These are phyloP conservation scores for Sordariomycetes sp. DNA, from an alignment of 2,329 filamentous ascomycete species.

Conservation along the genomic window DNA sequence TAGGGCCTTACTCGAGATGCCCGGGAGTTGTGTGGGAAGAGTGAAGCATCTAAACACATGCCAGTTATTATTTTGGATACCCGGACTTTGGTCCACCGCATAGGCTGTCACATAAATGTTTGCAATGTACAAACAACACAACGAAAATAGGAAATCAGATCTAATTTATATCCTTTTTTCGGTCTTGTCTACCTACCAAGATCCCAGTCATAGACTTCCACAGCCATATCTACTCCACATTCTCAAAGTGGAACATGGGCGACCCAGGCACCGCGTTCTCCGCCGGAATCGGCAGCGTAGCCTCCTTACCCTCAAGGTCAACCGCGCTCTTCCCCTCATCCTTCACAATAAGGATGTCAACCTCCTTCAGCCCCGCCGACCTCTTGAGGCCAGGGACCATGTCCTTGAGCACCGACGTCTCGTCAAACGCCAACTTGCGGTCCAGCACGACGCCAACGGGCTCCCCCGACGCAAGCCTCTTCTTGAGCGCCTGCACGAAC, in stretches of 20 bases:
- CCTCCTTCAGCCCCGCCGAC: slow-evolving; percentile 52
- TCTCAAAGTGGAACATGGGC: slow-evolving; percentile 77
- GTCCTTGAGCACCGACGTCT: slow-evolving; percentile 58
- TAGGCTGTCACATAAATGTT: not conserved
- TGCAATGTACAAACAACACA: not conserved
- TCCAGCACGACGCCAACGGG: slow-evolving; percentile 57
- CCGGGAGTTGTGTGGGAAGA: too few relatives aligned
- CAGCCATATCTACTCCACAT: slow-evolving; percentile 39
- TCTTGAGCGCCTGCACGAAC: slow-evolving; percentile 82
- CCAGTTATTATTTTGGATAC: not conserved
- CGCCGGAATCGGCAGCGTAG: slow-evolving; percentile 45
- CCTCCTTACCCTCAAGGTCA: slow-evolving; percentile 38
- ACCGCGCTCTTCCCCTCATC: slow-evolving; percentile 55
- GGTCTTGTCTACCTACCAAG: not conserved
- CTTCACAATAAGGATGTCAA: slow-evolving; percentile 60
- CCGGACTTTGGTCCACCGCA: not conserved
- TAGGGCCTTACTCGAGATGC: not conserved
- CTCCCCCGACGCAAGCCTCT: slow-evolving; percentile 61
- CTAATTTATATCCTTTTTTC: not conserved
- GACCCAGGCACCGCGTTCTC: slow-evolving; percentile 69
- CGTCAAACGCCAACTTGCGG: slow-evolving; percentile 77
- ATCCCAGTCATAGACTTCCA: not conserved
- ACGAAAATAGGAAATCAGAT: not conserved
- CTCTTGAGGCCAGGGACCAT: slow-evolving; percentile 74
- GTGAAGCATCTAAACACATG: not conserved